A percentile compares a stretch with the other conserved stretches of the same genome.
Conservation (phyloP, 371 early-diverging fungal species). For the Globomyces sp. region DNA sequence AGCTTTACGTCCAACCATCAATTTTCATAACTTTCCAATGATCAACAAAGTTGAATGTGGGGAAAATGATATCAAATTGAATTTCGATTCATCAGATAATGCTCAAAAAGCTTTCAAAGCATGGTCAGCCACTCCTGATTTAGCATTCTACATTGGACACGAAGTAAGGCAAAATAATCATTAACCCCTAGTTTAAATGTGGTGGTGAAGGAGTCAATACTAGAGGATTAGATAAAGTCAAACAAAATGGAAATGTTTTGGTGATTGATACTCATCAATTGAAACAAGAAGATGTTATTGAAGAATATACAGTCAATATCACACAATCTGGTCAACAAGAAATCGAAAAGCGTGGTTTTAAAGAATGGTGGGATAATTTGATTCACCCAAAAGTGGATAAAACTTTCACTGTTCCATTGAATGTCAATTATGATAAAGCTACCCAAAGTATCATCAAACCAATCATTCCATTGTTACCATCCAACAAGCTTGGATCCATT, state of each 20-base stretch:
- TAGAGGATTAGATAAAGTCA: neutral
- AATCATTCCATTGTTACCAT: neutral
- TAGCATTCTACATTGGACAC: slow-evolving; percentile 7
- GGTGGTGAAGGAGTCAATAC: neutral
- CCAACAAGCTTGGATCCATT: neutral
- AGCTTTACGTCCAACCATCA: neutral
- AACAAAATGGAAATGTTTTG: neutral
- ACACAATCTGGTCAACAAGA: neutral
- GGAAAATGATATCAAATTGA: slow-evolving; percentile 5
- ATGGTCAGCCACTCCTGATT: neutral
- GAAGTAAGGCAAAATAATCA: neutral
- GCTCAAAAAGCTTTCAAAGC: neutral
- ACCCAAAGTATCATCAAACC: slow-evolving; percentile 2
- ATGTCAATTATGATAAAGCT: slow-evolving; percentile 1
- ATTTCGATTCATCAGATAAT: neutral
- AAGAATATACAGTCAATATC: slow-evolving; percentile 13
- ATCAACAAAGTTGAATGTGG: neutral
- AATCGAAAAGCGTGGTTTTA: neutral
- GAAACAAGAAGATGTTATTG: slow-evolving; percentile 1
- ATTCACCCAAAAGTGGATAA: too few species aligned
- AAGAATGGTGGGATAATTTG: too few species aligned
- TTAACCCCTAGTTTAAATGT: too few species aligned
- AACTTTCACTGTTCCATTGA: neutral
- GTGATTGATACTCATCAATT: neutral
- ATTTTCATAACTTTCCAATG: slow-evolving; percentile 10